These are phyloP conservation scores for Globisporangium lucens DNA, from an alignment of 352 stramenopile species.

Conservation along the genomic window DNA sequence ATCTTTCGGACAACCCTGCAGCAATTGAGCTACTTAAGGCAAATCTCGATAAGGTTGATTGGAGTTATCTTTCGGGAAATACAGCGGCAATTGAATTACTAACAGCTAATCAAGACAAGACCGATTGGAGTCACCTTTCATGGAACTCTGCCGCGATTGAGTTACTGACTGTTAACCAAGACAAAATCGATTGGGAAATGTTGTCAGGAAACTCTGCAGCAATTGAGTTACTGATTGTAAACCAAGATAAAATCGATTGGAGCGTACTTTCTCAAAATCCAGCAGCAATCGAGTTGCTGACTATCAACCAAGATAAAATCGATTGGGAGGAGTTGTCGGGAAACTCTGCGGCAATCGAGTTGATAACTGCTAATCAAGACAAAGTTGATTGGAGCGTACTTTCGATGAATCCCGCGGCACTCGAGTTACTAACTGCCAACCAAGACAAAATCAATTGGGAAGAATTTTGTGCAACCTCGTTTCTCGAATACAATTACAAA, in stretches of 20 bases:
- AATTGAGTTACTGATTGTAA: neutral
- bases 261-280: neutral
- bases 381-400: too few relatives aligned
- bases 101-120: neutral
- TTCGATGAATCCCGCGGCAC: too few relatives aligned
- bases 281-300: neutral
- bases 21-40: neutral
- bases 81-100: neutral
- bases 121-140: neutral
- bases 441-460: neutral
- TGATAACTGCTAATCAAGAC: too few relatives aligned
- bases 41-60: neutral
- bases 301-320: neutral
- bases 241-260: neutral
- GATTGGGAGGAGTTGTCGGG: neutral
- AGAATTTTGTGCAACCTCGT: too few relatives aligned
- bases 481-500: too few relatives aligned
- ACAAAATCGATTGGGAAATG: neutral
- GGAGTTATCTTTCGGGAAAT: neutral
- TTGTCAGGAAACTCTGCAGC: neutral
- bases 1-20: neutral
- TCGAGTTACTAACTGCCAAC: neutral
- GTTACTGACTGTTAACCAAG: neutral
- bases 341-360: neutral
- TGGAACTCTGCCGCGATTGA: neutral